Percentiles rank a stretch among this genome's conserved stretches.
phyloP scores from a whole-genome alignment of 441 rosid genomes.

The Euphorbia celastroides region DNA sequence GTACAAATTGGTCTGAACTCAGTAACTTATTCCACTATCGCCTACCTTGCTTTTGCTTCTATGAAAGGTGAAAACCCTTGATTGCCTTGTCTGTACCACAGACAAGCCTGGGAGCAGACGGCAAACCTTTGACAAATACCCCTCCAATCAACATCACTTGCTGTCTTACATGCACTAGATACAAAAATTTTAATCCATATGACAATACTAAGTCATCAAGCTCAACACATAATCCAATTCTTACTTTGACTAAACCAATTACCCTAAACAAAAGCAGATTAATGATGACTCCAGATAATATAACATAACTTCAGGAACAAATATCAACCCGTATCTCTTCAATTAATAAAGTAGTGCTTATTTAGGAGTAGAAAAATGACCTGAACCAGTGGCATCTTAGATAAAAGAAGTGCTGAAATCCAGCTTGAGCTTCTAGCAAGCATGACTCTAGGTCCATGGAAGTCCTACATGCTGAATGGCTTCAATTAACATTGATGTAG shows the following conservation, averaged over 20 bases:
- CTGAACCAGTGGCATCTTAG: not conserved
- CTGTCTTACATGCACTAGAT: not conserved
- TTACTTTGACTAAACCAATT: conserved; percentile 7
- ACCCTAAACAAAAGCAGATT: not conserved
- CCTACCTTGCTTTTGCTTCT: no score
- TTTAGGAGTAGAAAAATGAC: not conserved
- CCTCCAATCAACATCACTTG: conserved; percentile 10
- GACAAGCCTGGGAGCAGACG: no score
- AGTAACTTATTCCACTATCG: no score
- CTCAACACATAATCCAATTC: conserved; percentile 1
- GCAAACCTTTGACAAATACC: no score
- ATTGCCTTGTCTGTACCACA: no score
- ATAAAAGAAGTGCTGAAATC: not conserved
- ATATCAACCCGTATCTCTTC: not conserved
- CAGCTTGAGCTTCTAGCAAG: not conserved
- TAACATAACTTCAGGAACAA: not conserved
- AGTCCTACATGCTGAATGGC: not conserved
- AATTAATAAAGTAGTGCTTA: not conserved
- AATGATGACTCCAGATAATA: not conserved
- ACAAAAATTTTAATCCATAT: not conserved
- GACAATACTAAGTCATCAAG: not conserved
- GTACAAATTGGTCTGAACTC: no score
- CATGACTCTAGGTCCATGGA: not conserved
- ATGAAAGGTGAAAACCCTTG: no score
- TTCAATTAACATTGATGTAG: not conserved